Conservation (phyloP, 352 stramenopile species). For the Globisporangium apiculatum region DNA sequence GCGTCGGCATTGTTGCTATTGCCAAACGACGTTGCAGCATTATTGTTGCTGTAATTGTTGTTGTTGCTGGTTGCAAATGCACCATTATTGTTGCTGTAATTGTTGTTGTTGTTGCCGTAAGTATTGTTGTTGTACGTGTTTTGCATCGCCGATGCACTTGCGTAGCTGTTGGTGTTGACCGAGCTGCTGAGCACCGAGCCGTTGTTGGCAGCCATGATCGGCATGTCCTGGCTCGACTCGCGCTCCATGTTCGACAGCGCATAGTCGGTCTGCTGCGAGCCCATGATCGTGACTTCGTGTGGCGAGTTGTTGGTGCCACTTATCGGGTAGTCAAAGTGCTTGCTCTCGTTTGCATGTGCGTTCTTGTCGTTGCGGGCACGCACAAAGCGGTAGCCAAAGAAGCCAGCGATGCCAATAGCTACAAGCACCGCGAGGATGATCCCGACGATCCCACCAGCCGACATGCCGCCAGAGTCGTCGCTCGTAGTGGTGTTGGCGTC, state of each 20-base stretch:
- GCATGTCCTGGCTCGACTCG: constrained; percentile 14
- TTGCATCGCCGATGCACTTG: constrained; percentile 1
- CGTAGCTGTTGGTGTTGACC: constrained; percentile 10
- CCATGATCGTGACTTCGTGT: constrained; percentile 12
- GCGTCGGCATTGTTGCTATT: background rate
- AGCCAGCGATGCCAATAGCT: constrained; percentile 23
- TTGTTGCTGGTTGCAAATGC: background rate
- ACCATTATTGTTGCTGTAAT: background rate
- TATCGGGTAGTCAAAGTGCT: constrained; percentile 29
- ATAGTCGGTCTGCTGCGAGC: constrained; percentile 20
- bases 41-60: constrained; percentile 3
- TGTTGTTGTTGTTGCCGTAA: constrained; percentile 10
- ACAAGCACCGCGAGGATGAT: constrained; percentile 39
- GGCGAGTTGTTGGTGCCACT: constrained; percentile 5
- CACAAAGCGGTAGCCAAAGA: constrained; percentile 31
- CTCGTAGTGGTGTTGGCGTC: constrained; percentile 5
- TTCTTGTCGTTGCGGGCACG: constrained; percentile 10
- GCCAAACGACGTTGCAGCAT: background rate
- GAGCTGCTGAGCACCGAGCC: constrained; percentile 10
- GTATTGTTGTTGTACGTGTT: background rate
- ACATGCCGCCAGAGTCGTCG: constrained; percentile 21
- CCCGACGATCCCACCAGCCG: constrained; percentile 27
- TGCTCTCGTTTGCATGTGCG: constrained; percentile 18
- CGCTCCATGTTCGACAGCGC: constrained; percentile 16
- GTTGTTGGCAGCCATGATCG: constrained; percentile 9